Evolutionary conservation across 169 alveolate species (phyloP).

Genomic region (Cryptosporidium felis): DNA sequence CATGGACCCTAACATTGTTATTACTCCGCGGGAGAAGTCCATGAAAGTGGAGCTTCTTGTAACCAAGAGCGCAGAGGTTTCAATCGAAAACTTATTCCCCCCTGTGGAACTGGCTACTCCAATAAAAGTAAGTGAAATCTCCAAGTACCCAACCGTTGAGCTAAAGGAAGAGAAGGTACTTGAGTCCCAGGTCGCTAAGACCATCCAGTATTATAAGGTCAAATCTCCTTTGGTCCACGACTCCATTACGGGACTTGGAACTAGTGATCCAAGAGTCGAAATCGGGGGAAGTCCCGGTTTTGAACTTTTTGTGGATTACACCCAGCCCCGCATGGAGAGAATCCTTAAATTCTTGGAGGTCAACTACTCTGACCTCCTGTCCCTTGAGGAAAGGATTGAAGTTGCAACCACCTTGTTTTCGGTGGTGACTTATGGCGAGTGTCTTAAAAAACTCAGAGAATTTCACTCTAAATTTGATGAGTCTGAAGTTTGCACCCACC

Average conservation of each 20-base stretch:
- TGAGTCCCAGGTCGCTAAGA: neutral
- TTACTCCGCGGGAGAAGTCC: neutral
- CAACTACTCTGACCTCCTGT: neutral
- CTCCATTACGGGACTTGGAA: neutral
- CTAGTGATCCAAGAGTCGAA: conserved; percentile 68
- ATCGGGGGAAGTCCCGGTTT: conserved; percentile 23
- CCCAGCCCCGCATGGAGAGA: conserved; percentile 52
- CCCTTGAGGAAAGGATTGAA: neutral
- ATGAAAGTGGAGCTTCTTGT: neutral
- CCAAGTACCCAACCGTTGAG: conserved; percentile 28
- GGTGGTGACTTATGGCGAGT: conserved; percentile 28
- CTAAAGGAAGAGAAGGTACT: conserved; percentile 35
- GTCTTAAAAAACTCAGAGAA: neutral
- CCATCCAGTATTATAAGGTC: conserved; percentile 11
- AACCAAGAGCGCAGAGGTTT: conserved; percentile 10
- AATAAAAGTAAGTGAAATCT: conserved; percentile 12
- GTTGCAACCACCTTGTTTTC: conserved; percentile 3
- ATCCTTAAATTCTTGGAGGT: conserved; percentile 3
- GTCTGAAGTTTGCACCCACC: conserved; percentile 10
- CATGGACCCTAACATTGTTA: too few relatives aligned
- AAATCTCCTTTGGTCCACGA: conserved; percentile 14
- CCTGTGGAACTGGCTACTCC: neutral
- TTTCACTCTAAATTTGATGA: neutral
- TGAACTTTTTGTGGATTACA: conserved; percentile 16
- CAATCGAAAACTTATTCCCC: conserved; percentile 34